Evolutionary conservation across 1,284 basidiomycete genomes (phyloP).

Genomic region (Macrocystidia cucumis): DNA sequence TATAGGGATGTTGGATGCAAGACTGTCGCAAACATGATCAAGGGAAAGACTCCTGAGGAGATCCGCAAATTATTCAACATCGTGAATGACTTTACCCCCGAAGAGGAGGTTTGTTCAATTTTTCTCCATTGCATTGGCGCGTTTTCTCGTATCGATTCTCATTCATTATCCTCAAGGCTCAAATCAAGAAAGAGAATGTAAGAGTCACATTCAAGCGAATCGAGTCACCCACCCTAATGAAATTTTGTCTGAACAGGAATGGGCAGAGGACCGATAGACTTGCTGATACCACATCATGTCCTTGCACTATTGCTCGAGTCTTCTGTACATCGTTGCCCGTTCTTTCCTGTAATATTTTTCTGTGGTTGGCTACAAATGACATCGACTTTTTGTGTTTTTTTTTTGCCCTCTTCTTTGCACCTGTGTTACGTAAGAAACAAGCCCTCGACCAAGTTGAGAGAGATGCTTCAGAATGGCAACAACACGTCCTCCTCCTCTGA

Average conservation of each 20-base stretch:
- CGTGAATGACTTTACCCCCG: conserved; percentile 97
- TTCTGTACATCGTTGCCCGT: conserved; percentile 13
- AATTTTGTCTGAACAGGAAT: conserved; percentile 50
- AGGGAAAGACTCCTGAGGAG: conserved; percentile 95
- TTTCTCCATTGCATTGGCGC: conserved; percentile 6
- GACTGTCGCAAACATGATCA: conserved; percentile 99
- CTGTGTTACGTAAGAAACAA: not conserved
- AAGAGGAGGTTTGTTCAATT: conserved; percentile 76
- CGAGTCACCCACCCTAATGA: too few species aligned
- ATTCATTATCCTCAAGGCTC: conserved; percentile 49
- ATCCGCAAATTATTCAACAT: conserved; percentile 97
- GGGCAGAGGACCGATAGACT: conserved; percentile 81
- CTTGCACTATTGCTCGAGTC: conserved; percentile 14
- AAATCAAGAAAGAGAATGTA: conserved; percentile 99
- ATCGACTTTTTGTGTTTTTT: not conserved
- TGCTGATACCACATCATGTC: conserved; percentile 14
- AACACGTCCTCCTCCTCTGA: not conserved
- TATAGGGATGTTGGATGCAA: conserved; percentile 96
- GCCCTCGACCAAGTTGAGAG: not conserved
- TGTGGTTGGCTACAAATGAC: not conserved
- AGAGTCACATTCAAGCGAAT: conserved; percentile 26
- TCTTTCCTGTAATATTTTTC: conserved; percentile 9
- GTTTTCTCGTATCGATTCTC: conserved; percentile 10
- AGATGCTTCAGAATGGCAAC: not conserved
- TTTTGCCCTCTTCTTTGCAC: not conserved